Conservation (phyloP, 2,329 filamentous ascomycete species). For the Periglandula ipomoeae region DNA sequence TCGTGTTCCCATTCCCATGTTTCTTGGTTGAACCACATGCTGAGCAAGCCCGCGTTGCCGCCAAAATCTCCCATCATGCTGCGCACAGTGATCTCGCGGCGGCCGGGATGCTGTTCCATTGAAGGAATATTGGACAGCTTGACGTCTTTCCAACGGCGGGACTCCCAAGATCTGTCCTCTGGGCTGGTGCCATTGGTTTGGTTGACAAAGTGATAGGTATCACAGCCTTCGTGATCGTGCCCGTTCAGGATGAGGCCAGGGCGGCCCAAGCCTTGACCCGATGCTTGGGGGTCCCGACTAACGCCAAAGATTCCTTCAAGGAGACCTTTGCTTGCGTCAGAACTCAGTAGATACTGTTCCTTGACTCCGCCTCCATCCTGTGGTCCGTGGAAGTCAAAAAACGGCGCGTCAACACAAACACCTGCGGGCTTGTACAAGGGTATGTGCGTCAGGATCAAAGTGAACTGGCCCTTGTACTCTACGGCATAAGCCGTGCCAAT, state of each 20-base stretch:
- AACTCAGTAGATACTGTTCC: constrained; percentile 86
- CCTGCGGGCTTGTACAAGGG: constrained; percentile 78
- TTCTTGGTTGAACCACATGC: constrained; percentile 75
- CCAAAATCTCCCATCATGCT: constrained; percentile 98
- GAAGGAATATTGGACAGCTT: constrained; percentile 29
- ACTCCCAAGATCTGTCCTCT: constrained; percentile 40
- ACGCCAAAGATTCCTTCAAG: constrained; percentile 78
- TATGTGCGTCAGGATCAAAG: constrained; percentile 83
- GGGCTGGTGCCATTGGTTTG: constrained; percentile 37
- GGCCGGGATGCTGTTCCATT: constrained; percentile 43
- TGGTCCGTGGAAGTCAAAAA: constrained; percentile 66
- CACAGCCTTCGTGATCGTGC: constrained; percentile 92
- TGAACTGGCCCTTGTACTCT: constrained; percentile 57
- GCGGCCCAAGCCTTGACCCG: constrained; percentile 55
- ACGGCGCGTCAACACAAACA: constrained; percentile 74
- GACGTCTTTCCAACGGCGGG: constrained; percentile 37
- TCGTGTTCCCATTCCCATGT: constrained; percentile 73
- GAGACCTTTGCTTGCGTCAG: constrained; percentile 62
- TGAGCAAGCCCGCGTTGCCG: constrained; percentile 85
- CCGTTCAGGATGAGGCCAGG: constrained; percentile 79
- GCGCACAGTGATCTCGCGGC: constrained; percentile 85
- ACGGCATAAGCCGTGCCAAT: constrained; percentile 56
- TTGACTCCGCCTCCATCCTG: constrained; percentile 63
- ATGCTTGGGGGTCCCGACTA: constrained; percentile 49
- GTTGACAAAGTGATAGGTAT: constrained; percentile 75